phyloP scores from a whole-genome alignment of 345 rosid genomes.

The Euclidium syriacum region DNA sequence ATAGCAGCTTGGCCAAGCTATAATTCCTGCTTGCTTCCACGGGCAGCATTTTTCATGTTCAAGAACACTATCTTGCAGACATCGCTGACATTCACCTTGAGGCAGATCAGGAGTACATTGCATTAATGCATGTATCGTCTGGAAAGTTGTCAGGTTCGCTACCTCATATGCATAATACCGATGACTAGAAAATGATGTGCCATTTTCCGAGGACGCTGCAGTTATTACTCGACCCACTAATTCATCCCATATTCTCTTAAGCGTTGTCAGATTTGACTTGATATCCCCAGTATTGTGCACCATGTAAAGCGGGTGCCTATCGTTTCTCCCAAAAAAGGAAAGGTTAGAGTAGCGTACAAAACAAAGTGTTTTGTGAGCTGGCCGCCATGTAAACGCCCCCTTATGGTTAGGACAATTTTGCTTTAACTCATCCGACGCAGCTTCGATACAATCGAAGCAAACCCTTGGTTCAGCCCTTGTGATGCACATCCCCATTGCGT shows the following conservation, averaged over 20 bases:
- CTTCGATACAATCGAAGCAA: slow-evolving; percentile 5
- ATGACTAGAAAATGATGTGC: not conserved
- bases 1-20: not conserved
- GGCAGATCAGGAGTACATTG: not conserved
- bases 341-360: slow-evolving; percentile 20
- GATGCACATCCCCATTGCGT: slow-evolving; percentile 16
- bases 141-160: not conserved
- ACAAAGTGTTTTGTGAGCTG: not conserved
- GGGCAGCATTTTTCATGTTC: too few species aligned
- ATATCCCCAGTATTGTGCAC: not conserved
- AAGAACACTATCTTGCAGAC: not conserved
- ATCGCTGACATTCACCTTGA: fast-evolving
- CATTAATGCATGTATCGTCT: not conserved
- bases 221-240: too few species aligned
- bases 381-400: slow-evolving; percentile 19
- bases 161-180: too few species aligned
- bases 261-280: not conserved
- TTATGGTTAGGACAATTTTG: slow-evolving; percentile 12
- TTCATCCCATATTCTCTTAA: not conserved
- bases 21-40: not conserved
- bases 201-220: too few species aligned
- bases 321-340: not conserved
- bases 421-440: not conserved
- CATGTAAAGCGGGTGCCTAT: not conserved
- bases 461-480: not conserved